Evolutionary conservation across 768 basidiomycete species (phyloP), one percentile per base, ranked within the genome.

Genomic region (Phaeotremella fagi): DNA sequence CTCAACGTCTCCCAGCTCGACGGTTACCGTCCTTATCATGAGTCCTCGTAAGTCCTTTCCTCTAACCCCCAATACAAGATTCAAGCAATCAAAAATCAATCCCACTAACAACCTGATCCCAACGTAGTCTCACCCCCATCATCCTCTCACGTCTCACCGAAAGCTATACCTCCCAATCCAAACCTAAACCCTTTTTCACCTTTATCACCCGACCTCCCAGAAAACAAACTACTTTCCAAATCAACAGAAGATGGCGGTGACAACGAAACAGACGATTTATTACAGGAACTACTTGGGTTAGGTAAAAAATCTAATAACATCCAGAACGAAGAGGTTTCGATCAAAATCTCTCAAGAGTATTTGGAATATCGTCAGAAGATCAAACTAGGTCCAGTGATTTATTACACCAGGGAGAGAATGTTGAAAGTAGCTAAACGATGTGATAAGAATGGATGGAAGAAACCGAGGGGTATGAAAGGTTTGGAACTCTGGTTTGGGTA

Each of bases 401-500:
- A 41, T 6, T 63, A 65, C 33, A 25, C 59, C 7, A 45, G 61
- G n/a, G 29, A 44, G 4, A 18, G 50, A 15, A 31, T 70, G 22
- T 45, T 70, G 7, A 36, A 28, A 14, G 57, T 66, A 4, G 63
- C 60, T 20, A 50, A 57, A 37, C 43, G 24, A 41, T 62, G 63
- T 36, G 20, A 33, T 5, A 50, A 38, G 25, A 26, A 38, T 16
- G 60, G 60, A 2, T 59, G 42, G 53, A 14, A 27, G 23, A 35
- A 25, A 16, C 59, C 59, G 3, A 16, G 6, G 7, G 52, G 52
- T 20, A 53, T 63, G 50, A 31, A 36, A n/a, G 35, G 46, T 3
- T 27, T 71, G 36, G 57, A 60, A 4, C 42, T 29, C 4, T 71
- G 69, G 66, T 68, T 26, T 56, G 64, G 66, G 69, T 68, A 33